These are phyloP conservation scores for Colletotrichum euphorbiae DNA, from an alignment of 2,329 filamentous ascomycete genomes.

Conservation along the genomic window DNA sequence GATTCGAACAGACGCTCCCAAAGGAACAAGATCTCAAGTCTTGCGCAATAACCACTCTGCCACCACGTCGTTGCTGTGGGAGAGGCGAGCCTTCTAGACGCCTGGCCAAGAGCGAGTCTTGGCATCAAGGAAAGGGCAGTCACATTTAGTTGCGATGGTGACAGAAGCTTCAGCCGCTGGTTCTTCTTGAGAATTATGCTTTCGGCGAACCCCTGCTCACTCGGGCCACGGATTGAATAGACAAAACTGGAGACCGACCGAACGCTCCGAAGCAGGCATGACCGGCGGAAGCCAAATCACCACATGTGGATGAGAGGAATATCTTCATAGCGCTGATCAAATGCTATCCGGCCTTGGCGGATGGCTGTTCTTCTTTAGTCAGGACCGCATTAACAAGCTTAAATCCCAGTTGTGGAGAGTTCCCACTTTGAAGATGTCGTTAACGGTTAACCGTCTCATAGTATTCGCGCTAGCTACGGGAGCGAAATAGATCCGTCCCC, in stretches of 20 bases:
- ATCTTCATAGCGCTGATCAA: no score
- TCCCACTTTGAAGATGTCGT: not conserved
- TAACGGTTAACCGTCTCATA: no score
- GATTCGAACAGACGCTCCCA: constrained; percentile 46
- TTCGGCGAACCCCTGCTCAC: not conserved
- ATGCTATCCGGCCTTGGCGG: not conserved
- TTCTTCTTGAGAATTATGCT: not conserved
- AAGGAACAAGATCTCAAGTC: constrained; percentile 46
- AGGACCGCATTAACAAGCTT: not conserved
- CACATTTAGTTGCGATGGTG: not conserved
- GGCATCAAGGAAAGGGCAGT: not conserved
- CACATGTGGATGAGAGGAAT: not conserved
- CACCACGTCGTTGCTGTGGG: constrained; percentile 36
- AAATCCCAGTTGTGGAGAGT: not conserved
- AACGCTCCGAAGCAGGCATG: not conserved
- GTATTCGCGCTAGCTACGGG: constrained; percentile 3
- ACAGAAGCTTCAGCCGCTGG: not conserved
- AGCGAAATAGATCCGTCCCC: not conserved
- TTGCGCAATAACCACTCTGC: constrained; percentile 41
- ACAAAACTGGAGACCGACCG: not conserved
- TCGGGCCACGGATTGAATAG: not conserved
- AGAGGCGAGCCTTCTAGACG: not conserved
- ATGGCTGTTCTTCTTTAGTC: not conserved
- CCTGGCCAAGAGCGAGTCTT: not conserved
- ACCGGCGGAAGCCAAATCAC: not conserved